Evolutionary conservation across 2,329 filamentous ascomycete species (phyloP), one percentile per base, ranked within the genome.

Genomic region (Sporothrix phasma): DNA sequence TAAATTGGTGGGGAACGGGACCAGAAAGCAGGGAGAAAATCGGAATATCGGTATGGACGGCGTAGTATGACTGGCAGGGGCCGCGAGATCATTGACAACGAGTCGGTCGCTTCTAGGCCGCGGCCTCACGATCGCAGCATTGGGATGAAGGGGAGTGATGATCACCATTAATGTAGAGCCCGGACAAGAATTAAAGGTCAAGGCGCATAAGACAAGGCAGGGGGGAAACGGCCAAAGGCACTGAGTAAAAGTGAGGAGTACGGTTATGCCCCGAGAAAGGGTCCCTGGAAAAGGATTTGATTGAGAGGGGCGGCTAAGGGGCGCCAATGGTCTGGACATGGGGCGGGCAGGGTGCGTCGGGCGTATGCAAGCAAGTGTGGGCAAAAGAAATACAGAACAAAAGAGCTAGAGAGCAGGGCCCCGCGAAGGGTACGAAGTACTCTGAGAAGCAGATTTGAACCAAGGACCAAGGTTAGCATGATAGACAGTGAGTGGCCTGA

Each of bases 51-150:
- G 45, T 29, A 41, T 22, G 31, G 22, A 37, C 31, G 29, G 29
- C 17, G 29, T 10, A 43, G 39, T 3, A 37, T 6, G 19, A 26
- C n/a, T 26, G 39, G 37, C 45, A 29, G 34, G 47, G 34, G 37
- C 46, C 34, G 46, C 15, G 62, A 59, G 31, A 49, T 49, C 22
- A 41, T 29, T 58, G 45, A 41, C 34, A 56, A 47, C 31, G 41
- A 19, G 51, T 56, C 60, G 53, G 39, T 53, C 45, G 61, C 46
- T 49, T 41, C 31, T 54, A 51, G 64, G 64, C 45, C 61, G 41
- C 37, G 54, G 64, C 64, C 64, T 63, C 46, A 54, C 45, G 41
- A 63, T 31, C 54, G 54, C 45, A 63, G 54, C 64, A 65, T 65
- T 63, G 64, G 60, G 11, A 29, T 56, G 39, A 17, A 31, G 26